Conservation (phyloP, 148 eudicot species). For the Cornus kousa region DNA sequence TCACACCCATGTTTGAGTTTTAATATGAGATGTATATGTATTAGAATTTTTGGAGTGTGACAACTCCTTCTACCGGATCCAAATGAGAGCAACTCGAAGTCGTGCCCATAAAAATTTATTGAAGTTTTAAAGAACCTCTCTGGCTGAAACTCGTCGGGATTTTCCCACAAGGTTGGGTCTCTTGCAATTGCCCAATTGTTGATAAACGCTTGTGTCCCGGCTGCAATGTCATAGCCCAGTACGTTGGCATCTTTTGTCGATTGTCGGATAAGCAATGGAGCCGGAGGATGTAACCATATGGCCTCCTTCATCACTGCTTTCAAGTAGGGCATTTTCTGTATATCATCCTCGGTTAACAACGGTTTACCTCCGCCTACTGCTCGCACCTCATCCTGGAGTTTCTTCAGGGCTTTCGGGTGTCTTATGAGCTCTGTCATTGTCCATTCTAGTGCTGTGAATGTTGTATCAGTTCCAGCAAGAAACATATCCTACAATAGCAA, state of each 20-base stretch:
- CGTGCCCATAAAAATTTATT: constrained; percentile 10
- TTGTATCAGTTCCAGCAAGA: background rate
- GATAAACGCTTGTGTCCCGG: background rate
- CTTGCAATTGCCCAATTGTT: constrained; percentile 17
- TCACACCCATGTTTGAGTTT: too few species aligned
- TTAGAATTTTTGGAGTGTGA: background rate
- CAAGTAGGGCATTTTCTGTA: background rate
- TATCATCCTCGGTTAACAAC: background rate
- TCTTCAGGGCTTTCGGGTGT: too few species aligned
- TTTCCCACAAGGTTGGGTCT: constrained; percentile 16
- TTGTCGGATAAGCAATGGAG: background rate
- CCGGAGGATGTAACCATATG: background rate
- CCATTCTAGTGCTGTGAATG: too few species aligned
- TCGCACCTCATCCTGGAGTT: background rate
- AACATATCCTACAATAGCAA: background rate
- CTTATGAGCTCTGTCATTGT: too few species aligned
- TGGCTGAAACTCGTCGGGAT: constrained; percentile 11
- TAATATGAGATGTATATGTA: too few species aligned
- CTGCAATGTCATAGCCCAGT: constrained; percentile 14
- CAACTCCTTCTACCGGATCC: constrained; percentile 30
- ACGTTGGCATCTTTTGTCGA: constrained; percentile 6
- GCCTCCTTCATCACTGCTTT: constrained; percentile 4
- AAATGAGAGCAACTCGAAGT: constrained; percentile 27
- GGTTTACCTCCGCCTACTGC: background rate
- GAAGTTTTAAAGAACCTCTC: constrained; percentile 17